Conservation (phyloP, 2,329 filamentous ascomycete genomes). For the Beauveria caledonica region DNA sequence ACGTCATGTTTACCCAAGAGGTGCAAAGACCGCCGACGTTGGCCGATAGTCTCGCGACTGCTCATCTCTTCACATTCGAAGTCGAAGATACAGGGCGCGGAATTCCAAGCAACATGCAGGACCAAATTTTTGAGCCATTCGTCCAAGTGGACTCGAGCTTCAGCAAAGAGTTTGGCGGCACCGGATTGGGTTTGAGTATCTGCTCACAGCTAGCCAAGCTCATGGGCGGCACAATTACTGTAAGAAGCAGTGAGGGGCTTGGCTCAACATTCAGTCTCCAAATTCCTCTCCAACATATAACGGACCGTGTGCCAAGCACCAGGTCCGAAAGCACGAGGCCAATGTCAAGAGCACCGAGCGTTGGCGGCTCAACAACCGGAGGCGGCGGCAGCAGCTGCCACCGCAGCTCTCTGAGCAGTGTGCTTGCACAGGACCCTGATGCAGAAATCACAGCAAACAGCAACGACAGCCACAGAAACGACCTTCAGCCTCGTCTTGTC, state of each 20-base stretch:
- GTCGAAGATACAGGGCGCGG: conserved; percentile 84
- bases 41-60: conserved; percentile 44
- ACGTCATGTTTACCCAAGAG: background rate
- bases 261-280: conserved; percentile 78
- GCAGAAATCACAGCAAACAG: conserved; percentile 13
- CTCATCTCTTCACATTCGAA: conserved; percentile 77
- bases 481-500: conserved; percentile 64
- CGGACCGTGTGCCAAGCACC: conserved; percentile 44
- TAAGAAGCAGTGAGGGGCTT: conserved; percentile 62
- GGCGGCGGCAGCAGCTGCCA: background rate
- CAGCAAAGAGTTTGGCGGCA: conserved; percentile 85
- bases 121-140: conserved; percentile 87
- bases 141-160: conserved; percentile 86
- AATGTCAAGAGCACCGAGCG: conserved; percentile 39
- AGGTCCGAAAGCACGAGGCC: conserved; percentile 19
- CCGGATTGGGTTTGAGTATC: conserved; percentile 80
- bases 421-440: conserved; percentile 2
- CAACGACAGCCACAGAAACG: conserved; percentile 39
- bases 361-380: conserved; percentile 20
- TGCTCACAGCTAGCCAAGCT: conserved; percentile 76
- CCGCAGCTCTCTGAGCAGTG: conserved; percentile 4
- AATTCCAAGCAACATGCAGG: conserved; percentile 68
- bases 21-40: background rate
- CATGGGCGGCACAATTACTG: conserved; percentile 69
- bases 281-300: conserved; percentile 71